Percentiles rank a stretch among this genome's conserved stretches.
Conservation (phyloP, 164 flowering plant genomes). For the Brasenia schreberi region DNA sequence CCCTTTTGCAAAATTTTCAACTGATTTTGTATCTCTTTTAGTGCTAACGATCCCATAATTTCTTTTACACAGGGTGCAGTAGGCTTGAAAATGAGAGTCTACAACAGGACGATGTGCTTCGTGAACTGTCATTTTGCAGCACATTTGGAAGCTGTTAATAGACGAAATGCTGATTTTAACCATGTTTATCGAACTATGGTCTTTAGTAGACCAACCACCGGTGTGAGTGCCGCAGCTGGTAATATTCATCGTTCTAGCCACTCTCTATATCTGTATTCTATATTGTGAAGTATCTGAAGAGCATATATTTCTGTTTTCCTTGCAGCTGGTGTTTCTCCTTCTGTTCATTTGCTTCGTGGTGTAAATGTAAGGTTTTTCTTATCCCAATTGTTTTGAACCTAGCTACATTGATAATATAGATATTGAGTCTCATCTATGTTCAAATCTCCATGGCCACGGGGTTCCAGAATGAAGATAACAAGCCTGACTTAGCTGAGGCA, state of each 20-base stretch:
- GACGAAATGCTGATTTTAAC: slow-evolving; percentile 96
- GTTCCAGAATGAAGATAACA: slow-evolving; percentile 36
- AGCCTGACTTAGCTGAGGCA: slow-evolving; percentile 80
- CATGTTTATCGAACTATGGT: slow-evolving; percentile 67
- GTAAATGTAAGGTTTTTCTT: slow-evolving; percentile 38
- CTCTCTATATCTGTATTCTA: too few relatives aligned
- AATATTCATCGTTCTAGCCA: slow-evolving; percentile 14
- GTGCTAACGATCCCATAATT: background rate
- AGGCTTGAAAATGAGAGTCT: slow-evolving; percentile 86
- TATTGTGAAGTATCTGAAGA: background rate
- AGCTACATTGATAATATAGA: background rate
- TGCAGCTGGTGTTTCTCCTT: slow-evolving; percentile 61
- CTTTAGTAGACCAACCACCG: slow-evolving; percentile 57
- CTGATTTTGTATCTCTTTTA: background rate
- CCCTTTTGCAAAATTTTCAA: background rate
- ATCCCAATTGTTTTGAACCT: background rate
- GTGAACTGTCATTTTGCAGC: slow-evolving; percentile 98
- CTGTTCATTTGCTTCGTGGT: slow-evolving; percentile 35
- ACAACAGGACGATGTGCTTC: slow-evolving; percentile 81
- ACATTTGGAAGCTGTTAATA: slow-evolving; percentile 90
- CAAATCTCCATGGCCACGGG: slow-evolving; percentile 21
- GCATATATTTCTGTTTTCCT: slow-evolving; percentile 12
- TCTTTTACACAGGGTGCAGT: slow-evolving; percentile 74
- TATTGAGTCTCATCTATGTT: background rate
- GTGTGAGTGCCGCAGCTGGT: slow-evolving; percentile 57